These are phyloP conservation scores for Sarocladium kiliense DNA, from an alignment of 2,329 filamentous ascomycete genomes.

Conservation along the genomic window DNA sequence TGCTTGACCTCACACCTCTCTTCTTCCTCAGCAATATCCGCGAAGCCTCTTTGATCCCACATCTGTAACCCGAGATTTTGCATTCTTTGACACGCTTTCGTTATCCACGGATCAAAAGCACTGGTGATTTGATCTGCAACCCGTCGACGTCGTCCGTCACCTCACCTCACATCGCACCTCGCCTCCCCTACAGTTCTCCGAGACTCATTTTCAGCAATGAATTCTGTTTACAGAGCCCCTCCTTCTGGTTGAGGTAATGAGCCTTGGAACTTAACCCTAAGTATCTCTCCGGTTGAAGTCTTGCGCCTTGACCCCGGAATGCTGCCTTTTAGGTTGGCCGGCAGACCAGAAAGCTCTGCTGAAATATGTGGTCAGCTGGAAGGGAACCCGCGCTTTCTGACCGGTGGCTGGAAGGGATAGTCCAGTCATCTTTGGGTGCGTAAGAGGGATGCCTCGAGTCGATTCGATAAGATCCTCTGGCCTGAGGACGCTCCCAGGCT, in stretches of 20 bases:
- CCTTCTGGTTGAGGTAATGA: slow-evolving; percentile 47
- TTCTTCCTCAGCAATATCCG: neutral
- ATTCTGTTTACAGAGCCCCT: slow-evolving; percentile 48
- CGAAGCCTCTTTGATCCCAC: neutral
- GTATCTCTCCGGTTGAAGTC: slow-evolving; percentile 64
- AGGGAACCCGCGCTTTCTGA: slow-evolving; percentile 26
- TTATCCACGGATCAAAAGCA: slow-evolving; percentile 10
- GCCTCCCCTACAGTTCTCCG: slow-evolving; percentile 79
- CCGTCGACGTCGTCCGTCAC: neutral
- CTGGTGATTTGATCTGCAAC: neutral
- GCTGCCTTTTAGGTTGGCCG: slow-evolving; percentile 56
- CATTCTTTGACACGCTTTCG: slow-evolving; percentile 34
- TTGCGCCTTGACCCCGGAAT: slow-evolving; percentile 61
- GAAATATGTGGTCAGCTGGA: slow-evolving; percentile 39
- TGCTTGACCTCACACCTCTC: neutral
- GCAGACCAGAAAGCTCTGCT: slow-evolving; percentile 35
- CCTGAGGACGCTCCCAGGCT: slow-evolving; percentile 68
- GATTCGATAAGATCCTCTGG: slow-evolving; percentile 68
- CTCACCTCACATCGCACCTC: slow-evolving; percentile 48
- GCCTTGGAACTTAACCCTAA: slow-evolving; percentile 98
- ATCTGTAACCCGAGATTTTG: slow-evolving; percentile 6
- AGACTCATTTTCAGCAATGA: slow-evolving; percentile 64
- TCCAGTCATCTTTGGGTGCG: slow-evolving; percentile 53
- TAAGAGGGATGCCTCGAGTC: slow-evolving; percentile 69
- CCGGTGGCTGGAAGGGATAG: slow-evolving; percentile 44